These are phyloP conservation scores for Brettanomyces anomalus DNA, from an alignment of 805 yeast species.

Conservation along the genomic window DNA sequence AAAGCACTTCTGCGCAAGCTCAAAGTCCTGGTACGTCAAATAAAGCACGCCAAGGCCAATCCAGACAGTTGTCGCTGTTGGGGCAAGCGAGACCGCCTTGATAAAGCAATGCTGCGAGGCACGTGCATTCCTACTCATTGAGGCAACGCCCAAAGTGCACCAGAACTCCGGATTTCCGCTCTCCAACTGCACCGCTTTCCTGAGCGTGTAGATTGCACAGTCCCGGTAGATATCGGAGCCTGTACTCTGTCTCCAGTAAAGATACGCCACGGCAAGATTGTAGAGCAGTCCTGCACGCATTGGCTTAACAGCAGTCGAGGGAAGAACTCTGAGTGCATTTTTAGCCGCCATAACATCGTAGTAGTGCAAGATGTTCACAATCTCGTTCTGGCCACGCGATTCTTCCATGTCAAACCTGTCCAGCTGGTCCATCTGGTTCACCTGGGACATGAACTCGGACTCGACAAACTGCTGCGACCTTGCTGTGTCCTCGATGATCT, in stretches of 20 bases:
- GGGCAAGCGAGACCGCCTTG: slow-evolving; percentile 63
- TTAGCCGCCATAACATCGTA: slow-evolving; percentile 39
- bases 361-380: slow-evolving; percentile 4
- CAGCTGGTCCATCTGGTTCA: not conserved
- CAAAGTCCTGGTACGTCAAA: slow-evolving; percentile 55
- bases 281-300: slow-evolving; percentile 47
- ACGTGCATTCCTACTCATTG: slow-evolving; percentile 51
- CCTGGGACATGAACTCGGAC: not conserved
- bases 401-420: not conserved
- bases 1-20: slow-evolving; percentile 66
- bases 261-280: slow-evolving; percentile 64
- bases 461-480: too few relatives aligned
- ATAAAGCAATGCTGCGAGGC: slow-evolving; percentile 92
- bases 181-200: slow-evolving; percentile 65
- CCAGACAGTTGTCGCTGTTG: slow-evolving; percentile 67
- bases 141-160: slow-evolving; percentile 76
- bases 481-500: slow-evolving; percentile 18
- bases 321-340: slow-evolving; percentile 31
- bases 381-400: not conserved
- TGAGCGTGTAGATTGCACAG: slow-evolving; percentile 47
- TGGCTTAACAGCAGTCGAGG: slow-evolving; percentile 33
- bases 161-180: slow-evolving; percentile 64
- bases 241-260: slow-evolving; percentile 33
- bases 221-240: slow-evolving; percentile 28
- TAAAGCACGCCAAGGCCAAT: slow-evolving; percentile 73